phyloP scores from a whole-genome alignment of 2,329 filamentous ascomycete genomes.

The Cercospora nicotianae region DNA sequence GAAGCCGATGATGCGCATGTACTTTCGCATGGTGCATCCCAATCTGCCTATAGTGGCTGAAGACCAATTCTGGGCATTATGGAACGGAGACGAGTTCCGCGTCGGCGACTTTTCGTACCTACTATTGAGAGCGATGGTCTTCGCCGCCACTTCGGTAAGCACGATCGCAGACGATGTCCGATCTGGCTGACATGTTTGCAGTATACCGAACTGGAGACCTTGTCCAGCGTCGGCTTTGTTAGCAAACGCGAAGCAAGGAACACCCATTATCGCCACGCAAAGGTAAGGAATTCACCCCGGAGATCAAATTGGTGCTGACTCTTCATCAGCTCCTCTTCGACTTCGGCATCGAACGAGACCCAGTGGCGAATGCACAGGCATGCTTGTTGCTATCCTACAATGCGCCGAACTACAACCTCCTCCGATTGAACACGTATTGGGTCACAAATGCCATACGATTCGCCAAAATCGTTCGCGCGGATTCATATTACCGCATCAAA shows the following conservation, averaged over 20 bases:
- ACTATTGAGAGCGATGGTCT: constrained; percentile 23
- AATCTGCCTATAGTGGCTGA: constrained; percentile 24
- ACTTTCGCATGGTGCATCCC: constrained; percentile 26
- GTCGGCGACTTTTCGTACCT: constrained; percentile 19
- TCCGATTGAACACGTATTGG: constrained; percentile 29
- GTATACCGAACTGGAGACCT: constrained; percentile 23
- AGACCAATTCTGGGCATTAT: constrained; percentile 25
- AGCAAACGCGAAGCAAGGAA: constrained; percentile 28
- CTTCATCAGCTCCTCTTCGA: constrained; percentile 24
- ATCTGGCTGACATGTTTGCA: constrained; percentile 10
- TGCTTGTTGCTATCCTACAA: constrained; percentile 26
- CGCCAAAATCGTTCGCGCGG: constrained; percentile 24
- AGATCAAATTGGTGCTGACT: background rate
- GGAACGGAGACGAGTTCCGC: constrained; percentile 20
- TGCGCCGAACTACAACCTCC: constrained; percentile 27
- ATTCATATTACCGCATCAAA: constrained; percentile 23
- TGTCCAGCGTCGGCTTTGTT: constrained; percentile 25
- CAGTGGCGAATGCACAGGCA: constrained; percentile 25
- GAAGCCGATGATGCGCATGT: constrained; percentile 21
- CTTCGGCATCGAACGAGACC: constrained; percentile 26
- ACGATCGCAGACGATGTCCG: background rate
- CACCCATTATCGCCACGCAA: constrained; percentile 25
- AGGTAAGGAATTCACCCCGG: constrained; percentile 7
- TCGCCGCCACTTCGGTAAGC: constrained; percentile 24
- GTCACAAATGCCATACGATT: constrained; percentile 29